Evolutionary conservation across 345 rosid genomes (phyloP).

Genomic region (Balakata baccata): DNA sequence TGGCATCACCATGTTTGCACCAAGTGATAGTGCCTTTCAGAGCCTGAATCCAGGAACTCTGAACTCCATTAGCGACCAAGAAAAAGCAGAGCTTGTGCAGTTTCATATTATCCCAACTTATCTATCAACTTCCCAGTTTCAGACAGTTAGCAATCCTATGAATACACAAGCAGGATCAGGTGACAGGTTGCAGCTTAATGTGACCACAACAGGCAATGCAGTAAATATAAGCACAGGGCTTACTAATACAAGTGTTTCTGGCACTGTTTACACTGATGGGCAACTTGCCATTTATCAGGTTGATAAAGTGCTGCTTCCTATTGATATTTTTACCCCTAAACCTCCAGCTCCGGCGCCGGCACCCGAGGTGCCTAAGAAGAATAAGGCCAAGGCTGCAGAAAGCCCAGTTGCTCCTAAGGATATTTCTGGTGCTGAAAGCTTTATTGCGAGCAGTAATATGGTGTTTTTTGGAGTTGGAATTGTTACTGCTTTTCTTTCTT

Average conservation of each 20-base stretch:
- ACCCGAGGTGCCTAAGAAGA: slow-evolving; percentile 12
- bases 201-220: slow-evolving; percentile 27
- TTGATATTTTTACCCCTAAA: slow-evolving; percentile 29
- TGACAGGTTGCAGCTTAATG: slow-evolving; percentile 28
- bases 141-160: slow-evolving; percentile 45
- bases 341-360: slow-evolving; percentile 29
- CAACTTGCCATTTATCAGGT: slow-evolving; percentile 41
- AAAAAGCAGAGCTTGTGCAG: slow-evolving; percentile 39
- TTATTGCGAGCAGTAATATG: background rate
- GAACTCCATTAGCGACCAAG: slow-evolving; percentile 21
- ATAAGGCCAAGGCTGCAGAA: background rate
- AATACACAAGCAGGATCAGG: slow-evolving; percentile 41
- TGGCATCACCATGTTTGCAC: slow-evolving; percentile 31
- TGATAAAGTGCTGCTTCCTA: slow-evolving; percentile 39
- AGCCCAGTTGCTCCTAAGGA: background rate
- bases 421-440: background rate
- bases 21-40: slow-evolving; percentile 25
- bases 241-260: slow-evolving; percentile 29
- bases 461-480: slow-evolving; percentile 11
- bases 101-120: slow-evolving; percentile 38
- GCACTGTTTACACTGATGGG: slow-evolving; percentile 32
- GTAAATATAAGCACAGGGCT: slow-evolving; percentile 35
- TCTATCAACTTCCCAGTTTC: slow-evolving; percentile 38
- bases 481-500: slow-evolving; percentile 12
- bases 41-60: slow-evolving; percentile 27